Percentiles rank a stretch among this genome's conserved stretches.
phyloP scores from a whole-genome alignment of 306 rosid species.

The Gastrolobium bilobum region DNA sequence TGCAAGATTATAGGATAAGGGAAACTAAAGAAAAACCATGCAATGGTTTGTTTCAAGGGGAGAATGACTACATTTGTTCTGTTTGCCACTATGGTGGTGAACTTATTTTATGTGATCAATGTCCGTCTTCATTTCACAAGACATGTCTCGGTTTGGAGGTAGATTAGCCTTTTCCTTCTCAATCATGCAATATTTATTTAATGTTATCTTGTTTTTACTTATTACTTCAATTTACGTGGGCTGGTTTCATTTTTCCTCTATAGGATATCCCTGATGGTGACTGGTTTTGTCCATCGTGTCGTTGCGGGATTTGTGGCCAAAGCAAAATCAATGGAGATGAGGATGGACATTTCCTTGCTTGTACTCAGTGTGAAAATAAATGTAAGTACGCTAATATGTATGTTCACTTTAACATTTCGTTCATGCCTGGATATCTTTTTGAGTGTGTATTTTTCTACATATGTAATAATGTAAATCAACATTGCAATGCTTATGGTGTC shows the following conservation, averaged over 20 bases:
- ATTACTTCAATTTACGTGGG: background rate
- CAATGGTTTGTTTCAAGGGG: constrained; percentile 37
- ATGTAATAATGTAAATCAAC: constrained; percentile 9
- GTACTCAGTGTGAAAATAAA: constrained; percentile 81
- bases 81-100: constrained; percentile 89
- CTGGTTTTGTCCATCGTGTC: constrained; percentile 91
- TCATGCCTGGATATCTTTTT: constrained; percentile 11
- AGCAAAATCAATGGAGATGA: constrained; percentile 56
- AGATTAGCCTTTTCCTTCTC: constrained; percentile 42
- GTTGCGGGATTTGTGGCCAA: constrained; percentile 74
- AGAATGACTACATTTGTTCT: constrained; percentile 81
- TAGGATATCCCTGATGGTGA: constrained; percentile 87
- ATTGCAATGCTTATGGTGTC: constrained; percentile 36
- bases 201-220: background rate
- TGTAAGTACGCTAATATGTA: constrained; percentile 54
- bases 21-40: constrained; percentile 39
- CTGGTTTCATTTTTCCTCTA: constrained; percentile 41
- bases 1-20: constrained; percentile 49
- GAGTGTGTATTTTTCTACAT: constrained; percentile 18
- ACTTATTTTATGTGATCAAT: constrained; percentile 80
- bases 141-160: constrained; percentile 81
- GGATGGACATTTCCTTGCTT: constrained; percentile 55
- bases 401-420: constrained; percentile 28
- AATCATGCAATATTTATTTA: constrained; percentile 18
- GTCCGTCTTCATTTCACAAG: constrained; percentile 84